Conservation (phyloP, 140 eudicot species). For the Cichorium intybus region DNA sequence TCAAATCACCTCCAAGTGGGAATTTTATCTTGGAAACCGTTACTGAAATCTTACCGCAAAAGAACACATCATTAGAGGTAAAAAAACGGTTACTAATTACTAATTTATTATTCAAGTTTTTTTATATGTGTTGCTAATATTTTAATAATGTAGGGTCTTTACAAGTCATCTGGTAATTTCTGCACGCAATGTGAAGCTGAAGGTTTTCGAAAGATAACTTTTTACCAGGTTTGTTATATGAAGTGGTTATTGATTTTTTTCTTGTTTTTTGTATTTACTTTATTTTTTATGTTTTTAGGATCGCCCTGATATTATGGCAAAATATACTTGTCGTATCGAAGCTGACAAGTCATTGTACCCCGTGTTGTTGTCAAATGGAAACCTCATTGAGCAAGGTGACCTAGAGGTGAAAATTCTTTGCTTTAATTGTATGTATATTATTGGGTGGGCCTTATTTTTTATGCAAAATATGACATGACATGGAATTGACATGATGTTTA, state of each 20-base stretch:
- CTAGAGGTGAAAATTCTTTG: conserved; percentile 50
- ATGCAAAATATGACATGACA: too few relatives aligned
- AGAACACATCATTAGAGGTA: conserved; percentile 93
- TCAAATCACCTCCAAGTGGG: conserved; percentile 68
- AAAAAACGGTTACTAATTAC: too few relatives aligned
- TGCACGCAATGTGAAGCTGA: conserved; percentile 99
- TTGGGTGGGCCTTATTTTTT: too few relatives aligned
- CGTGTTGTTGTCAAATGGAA: conserved; percentile 82
- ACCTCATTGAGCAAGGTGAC: conserved; percentile 88
- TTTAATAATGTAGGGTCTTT: conserved; percentile 81
- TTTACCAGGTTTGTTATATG: conserved; percentile 60
- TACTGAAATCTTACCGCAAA: conserved; percentile 77
- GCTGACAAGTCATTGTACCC: conserved; percentile 91
- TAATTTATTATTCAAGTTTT: background rate
- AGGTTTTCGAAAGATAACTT: conserved; percentile 93
- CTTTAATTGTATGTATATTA: background rate
- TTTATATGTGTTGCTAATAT: background rate
- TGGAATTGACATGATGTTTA: too few relatives aligned
- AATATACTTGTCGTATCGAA: conserved; percentile 89
- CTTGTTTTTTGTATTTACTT: background rate
- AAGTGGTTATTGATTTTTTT: background rate
- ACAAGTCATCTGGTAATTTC: conserved; percentile 92
- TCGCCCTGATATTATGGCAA: conserved; percentile 98
- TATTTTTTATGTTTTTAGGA: conserved; percentile 39
- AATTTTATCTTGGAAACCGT: conserved; percentile 71